Base-by-base conservation (phyloP, 495 filamentous ascomycete genomes). In the Tuber umbilicatum region DNA sequence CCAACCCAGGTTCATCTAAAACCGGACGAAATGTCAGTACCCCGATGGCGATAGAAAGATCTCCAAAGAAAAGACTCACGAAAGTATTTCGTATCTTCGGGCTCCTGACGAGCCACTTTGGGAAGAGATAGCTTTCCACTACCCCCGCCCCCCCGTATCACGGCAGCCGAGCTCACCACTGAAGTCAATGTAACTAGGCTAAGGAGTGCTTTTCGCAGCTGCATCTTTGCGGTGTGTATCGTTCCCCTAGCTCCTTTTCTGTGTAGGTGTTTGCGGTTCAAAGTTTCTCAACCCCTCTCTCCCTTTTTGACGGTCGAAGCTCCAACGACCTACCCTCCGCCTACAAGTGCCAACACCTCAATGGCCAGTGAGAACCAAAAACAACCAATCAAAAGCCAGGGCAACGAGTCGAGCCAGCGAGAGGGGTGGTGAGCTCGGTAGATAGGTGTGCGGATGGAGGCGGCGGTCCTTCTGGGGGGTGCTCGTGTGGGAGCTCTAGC, bases 1-100 rank as follows among this genome's bases (percentile, higher is more conserved):
- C 78, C 12, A 79, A 81, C 80, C 80, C 80, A 81, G 80, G 80
- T 76, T 81, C 80, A 74, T 77, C 80, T 81, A 64, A 47, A 71
- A 43, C 39, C n/a, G 77, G 73, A 47, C 70, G n/a, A 68, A 43
- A 40, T 9, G 73, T 81, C 35, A 81, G 79, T n/a, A 55, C 43
- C 21, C 21, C 23, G 50, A 19, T 23, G 38, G n/a, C 50, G 47
- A 37, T 39, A 70, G 17, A 60, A 60, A n/a, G 10, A 38, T 17
- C 21, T 74, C 27, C 10, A 21, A 41, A 64, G n/a, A n/a, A 70
- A 12, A 40, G 70, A 76, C 80, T 75, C 72, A 81, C 80, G 79
- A 50, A 81, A 81, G 60, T 81, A 81, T 43, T 81, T 81, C 31
- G 79, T 81, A 40, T 73, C 77, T 27, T 67, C 39, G 27, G 14